phyloP scores from a whole-genome alignment of 441 rosid genomes.

The Melianthus villosus region DNA sequence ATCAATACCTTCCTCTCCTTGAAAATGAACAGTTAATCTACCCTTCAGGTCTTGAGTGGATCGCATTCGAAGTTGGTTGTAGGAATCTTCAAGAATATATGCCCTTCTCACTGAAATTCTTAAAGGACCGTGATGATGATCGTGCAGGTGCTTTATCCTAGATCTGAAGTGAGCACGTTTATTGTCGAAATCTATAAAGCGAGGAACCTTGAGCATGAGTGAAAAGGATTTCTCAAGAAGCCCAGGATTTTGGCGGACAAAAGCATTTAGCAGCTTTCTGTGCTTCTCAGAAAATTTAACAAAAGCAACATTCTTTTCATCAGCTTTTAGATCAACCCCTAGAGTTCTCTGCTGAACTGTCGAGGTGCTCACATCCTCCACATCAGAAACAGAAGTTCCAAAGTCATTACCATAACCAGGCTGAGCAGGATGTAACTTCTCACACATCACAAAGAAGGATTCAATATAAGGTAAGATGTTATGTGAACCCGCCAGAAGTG shows the following conservation, averaged over 20 bases:
- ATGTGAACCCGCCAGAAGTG: constrained; percentile 88
- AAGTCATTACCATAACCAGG: constrained; percentile 55
- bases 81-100: constrained; percentile 91
- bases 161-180: constrained; percentile 88
- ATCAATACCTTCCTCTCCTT: constrained; percentile 99
- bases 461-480: constrained; percentile 85
- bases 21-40: constrained; percentile 87
- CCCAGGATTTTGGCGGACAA: constrained; percentile 75
- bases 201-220: constrained; percentile 84
- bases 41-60: constrained; percentile 83
- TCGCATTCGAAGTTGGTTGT: constrained; percentile 93
- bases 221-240: constrained; percentile 84
- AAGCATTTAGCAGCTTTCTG: constrained; percentile 78
- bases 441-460: constrained; percentile 92
- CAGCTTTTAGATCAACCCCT: constrained; percentile 27
- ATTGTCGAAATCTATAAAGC: constrained; percentile 93
- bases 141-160: constrained; percentile 81
- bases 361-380: no score
- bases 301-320: constrained; percentile 51
- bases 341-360: no score
- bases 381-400: no score
- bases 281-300: constrained; percentile 89
- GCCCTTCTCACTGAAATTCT: constrained; percentile 85
- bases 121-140: constrained; percentile 76
- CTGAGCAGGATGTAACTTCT: constrained; percentile 49